phyloP scores from a whole-genome alignment of 148 eudicot genomes.

The Drosera capensis region DNA sequence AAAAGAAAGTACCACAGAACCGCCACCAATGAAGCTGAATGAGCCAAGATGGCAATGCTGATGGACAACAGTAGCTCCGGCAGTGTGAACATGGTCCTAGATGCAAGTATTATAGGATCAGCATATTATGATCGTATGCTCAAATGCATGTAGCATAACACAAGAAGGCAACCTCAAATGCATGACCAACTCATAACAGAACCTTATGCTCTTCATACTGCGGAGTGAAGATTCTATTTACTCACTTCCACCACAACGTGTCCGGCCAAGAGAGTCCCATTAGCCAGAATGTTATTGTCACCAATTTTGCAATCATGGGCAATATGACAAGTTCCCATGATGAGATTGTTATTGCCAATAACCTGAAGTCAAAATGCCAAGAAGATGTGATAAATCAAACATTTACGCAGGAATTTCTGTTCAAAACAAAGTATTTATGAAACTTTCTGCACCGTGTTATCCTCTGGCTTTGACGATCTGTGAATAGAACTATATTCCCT shows the following conservation, averaged over 20 bases:
- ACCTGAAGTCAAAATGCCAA: constrained; percentile 25
- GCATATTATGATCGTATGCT: no score
- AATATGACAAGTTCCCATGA: constrained; percentile 91
- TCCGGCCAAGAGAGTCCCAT: constrained; percentile 78
- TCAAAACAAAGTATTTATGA: not conserved
- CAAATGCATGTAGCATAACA: no score
- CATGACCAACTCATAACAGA: no score
- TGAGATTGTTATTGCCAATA: constrained; percentile 76
- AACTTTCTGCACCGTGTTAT: constrained; percentile 48
- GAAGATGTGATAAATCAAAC: not conserved
- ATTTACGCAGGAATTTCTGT: not conserved
- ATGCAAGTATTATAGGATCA: no score
- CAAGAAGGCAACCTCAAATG: not conserved
- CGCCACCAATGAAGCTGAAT: constrained; percentile 85
- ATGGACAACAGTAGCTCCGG: constrained; percentile 77
- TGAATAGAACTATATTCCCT: constrained; percentile 85
- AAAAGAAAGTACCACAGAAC: constrained; percentile 60
- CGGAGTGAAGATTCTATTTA: not conserved
- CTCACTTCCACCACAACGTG: constrained; percentile 77
- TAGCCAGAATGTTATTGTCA: constrained; percentile 69
- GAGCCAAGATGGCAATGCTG: constrained; percentile 87
- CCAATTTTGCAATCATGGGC: constrained; percentile 98
- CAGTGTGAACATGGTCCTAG: constrained; percentile 78
- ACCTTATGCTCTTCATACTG: no score
- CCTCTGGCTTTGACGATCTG: constrained; percentile 65